Conservation (phyloP, 2,329 filamentous ascomycete species). For the Pseudogymnoascus pannorum region DNA sequence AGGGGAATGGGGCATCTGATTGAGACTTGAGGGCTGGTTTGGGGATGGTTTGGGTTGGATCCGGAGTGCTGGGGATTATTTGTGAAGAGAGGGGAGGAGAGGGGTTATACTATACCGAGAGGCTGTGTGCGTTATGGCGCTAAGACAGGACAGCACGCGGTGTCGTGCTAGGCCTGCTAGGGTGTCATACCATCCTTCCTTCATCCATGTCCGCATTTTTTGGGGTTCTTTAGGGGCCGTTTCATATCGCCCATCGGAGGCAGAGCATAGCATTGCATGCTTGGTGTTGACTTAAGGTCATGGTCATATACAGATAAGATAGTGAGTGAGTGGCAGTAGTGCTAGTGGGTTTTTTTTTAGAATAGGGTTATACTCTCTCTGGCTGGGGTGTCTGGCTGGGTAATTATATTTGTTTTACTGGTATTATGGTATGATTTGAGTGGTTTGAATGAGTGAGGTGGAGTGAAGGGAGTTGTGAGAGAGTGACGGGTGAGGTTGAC, state of each 20-base stretch:
- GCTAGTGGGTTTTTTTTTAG: background rate
- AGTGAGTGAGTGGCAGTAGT: background rate
- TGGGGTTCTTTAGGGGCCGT: background rate
- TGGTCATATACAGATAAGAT: background rate
- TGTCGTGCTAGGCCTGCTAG: background rate
- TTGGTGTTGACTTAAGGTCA: background rate
- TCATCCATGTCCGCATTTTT: background rate
- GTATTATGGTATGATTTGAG: too few relatives aligned
- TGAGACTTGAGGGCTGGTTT: background rate
- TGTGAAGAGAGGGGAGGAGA: background rate
- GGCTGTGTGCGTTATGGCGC: background rate
- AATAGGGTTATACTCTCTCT: background rate
- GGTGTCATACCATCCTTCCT: background rate
- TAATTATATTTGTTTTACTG: background rate
- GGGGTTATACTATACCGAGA: background rate
- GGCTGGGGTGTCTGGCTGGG: background rate
- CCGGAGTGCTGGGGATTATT: background rate
- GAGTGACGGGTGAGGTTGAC: too few relatives aligned
- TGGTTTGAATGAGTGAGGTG: too few relatives aligned
- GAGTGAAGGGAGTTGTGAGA: too few relatives aligned
- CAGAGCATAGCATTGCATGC: background rate
- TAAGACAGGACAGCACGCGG: background rate
- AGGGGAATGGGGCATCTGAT: conserved; percentile 10
- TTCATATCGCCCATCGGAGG: background rate
- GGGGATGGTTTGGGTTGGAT: background rate